Base-by-base conservation (phyloP, 805 yeast genomes). In the Yarrowia alimentaria region DNA sequence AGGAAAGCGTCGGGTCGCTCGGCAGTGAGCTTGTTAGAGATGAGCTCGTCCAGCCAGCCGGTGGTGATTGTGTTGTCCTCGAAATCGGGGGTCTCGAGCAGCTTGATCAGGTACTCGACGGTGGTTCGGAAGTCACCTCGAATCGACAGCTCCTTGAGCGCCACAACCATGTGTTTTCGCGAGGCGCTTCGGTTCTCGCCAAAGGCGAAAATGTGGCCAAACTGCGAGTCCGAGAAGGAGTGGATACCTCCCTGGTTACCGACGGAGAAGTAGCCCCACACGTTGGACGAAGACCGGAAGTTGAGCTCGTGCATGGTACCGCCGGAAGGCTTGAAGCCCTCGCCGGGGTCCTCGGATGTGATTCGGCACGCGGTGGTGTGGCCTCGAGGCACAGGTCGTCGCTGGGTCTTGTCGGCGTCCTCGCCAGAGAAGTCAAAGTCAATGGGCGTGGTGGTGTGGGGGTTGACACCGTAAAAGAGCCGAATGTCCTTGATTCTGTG, bases 331-430 rank as follows among this genome's bases (percentile, higher is more conserved):
- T 93, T 93, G 79, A 93, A 93, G 42, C 99, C 99, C 73, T 91
- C 97, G 65, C 95, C 94, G 42, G 99, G 99, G 71, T 93, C 99
- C 71, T 93, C 99, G 11, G 96, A 87, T 26, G 99, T 93, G 68
- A 93, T 93, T 75, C 99, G 89, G 73, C 98, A 91, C 48, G 99
- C 99, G 40, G 98, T 93, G 70, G 96, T 86, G 70, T 93, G 99
- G 55, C 99, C 99, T 74, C 88, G 89, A 61, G 99, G 99, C 59
- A 76, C 78, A 28, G 99, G 99, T 61, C 80, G 80, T 68, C 97
- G 81, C 73, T 93, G 99, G 52, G 83, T 77, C 59, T 80, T 76
- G 57, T 80, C 73, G 20, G 94, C 76, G 53, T 76, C 80, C 60
- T 83, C 85, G 34, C 81, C 73, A 55, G 80, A 78, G 71, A 93